A percentile compares a stretch with the other conserved stretches of the same genome.
phyloP scores from a whole-genome alignment of 2,329 filamentous ascomycete genomes.

The Monilinia fructicola region DNA sequence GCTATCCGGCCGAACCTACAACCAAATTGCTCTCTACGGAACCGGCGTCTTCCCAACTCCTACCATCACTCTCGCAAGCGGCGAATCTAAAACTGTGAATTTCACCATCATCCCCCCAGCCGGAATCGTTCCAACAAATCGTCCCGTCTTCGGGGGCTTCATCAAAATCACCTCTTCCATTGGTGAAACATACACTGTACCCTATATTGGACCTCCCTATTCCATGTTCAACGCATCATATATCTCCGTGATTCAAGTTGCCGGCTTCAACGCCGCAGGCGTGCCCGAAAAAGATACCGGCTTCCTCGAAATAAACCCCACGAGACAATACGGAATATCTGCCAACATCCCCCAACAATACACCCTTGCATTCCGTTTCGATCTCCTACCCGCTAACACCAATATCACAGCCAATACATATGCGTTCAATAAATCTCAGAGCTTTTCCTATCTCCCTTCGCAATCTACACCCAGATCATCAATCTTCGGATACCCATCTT shows the following conservation, averaged over 20 bases:
- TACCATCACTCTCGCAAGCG: slow-evolving; percentile 30
- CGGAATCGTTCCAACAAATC: slow-evolving; percentile 27
- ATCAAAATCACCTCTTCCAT: slow-evolving; percentile 29
- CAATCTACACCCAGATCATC: not conserved
- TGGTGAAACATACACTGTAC: slow-evolving; percentile 31
- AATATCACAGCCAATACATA: slow-evolving; percentile 11
- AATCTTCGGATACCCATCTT: slow-evolving; percentile 19
- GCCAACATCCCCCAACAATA: slow-evolving; percentile 19
- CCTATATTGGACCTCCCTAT: slow-evolving; percentile 36
- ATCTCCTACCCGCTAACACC: slow-evolving; percentile 23
- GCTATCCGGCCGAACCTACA: slow-evolving; percentile 25
- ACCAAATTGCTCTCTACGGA: slow-evolving; percentile 34
- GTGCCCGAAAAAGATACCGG: slow-evolving; percentile 1
- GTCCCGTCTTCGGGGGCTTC: slow-evolving; percentile 37
- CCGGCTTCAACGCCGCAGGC: not conserved
- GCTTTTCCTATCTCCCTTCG: not conserved
- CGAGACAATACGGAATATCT: slow-evolving; percentile 13
- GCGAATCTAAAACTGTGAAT: slow-evolving; percentile 27
- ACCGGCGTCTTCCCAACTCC: slow-evolving; percentile 30
- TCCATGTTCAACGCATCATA: slow-evolving; percentile 31
- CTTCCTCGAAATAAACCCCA: slow-evolving; percentile 19
- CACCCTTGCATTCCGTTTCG: slow-evolving; percentile 16
- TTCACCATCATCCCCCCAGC: slow-evolving; percentile 30
- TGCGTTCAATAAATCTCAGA: not conserved
- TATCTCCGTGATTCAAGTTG: slow-evolving; percentile 14